Percentiles rank a stretch among this genome's conserved stretches.
These are phyloP conservation scores for Stentor roeselii DNA, from an alignment of 73 alveolate genomes.

Conservation along the genomic window DNA sequence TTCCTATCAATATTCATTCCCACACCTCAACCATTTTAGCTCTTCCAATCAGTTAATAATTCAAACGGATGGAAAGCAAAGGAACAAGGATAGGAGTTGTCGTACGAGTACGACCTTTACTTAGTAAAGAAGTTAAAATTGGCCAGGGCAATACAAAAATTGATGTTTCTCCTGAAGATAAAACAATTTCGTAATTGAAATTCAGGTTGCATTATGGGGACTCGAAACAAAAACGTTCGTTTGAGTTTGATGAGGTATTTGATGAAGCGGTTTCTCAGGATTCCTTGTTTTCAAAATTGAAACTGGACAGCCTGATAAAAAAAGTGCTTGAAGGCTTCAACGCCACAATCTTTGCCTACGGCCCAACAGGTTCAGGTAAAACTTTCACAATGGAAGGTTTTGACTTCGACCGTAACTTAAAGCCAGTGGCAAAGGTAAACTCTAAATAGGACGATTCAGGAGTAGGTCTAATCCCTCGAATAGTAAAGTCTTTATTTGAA, in stretches of 20 bases:
- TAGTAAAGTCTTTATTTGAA: neutral
- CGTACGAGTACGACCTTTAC: conserved; percentile 56
- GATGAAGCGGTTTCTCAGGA: conserved; percentile 63
- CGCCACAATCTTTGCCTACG: conserved; percentile 92
- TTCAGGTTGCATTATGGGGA: conserved; percentile 10
- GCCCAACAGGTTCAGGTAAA: conserved; percentile 97
- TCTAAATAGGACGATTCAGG: conserved; percentile 1
- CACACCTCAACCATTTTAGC: too few relatives aligned
- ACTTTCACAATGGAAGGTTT: conserved; percentile 94
- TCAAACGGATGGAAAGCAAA: conserved; percentile 1
- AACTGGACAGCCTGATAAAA: conserved; percentile 48
- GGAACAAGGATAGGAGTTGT: conserved; percentile 44
- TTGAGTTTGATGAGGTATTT: conserved; percentile 73
- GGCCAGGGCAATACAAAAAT: conserved; percentile 49
- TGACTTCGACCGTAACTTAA: conserved; percentile 32
- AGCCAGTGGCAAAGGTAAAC: neutral
- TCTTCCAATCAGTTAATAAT: too few relatives aligned
- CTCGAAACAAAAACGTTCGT: conserved; percentile 37
- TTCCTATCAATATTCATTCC: too few relatives aligned
- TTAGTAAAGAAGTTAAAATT: conserved; percentile 35
- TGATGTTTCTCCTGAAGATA: conserved; percentile 46
- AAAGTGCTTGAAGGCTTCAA: conserved; percentile 86
- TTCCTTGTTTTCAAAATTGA: conserved; percentile 55
- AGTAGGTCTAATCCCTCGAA: conserved; percentile 5
- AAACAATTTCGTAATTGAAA: conserved; percentile 27